These are phyloP conservation scores for Kentomonas sorsogonicus DNA, from an alignment of 208 protist species.

Conservation along the genomic window DNA sequence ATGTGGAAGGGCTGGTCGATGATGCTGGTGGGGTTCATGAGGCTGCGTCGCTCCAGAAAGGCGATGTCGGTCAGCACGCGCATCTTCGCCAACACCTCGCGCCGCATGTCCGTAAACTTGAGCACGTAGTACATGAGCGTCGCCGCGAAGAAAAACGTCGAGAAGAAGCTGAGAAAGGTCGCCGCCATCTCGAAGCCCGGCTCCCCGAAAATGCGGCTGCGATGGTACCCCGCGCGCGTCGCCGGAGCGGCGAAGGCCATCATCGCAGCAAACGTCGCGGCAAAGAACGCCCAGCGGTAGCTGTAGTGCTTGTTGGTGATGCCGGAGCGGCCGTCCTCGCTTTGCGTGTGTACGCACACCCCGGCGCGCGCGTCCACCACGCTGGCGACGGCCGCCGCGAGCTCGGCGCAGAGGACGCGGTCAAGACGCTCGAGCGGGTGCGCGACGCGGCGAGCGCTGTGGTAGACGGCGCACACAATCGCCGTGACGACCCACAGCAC, in stretches of 20 bases:
- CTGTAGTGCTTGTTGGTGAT: conserved; percentile 65
- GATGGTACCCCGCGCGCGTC: conserved; percentile 41
- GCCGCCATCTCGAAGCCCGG: conserved; percentile 30
- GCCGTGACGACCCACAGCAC: conserved; percentile 53
- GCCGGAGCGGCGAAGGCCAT: conserved; percentile 54
- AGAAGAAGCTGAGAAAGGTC: conserved; percentile 37
- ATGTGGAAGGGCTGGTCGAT: conserved; percentile 44
- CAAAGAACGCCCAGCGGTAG: conserved; percentile 49
- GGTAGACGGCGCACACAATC: conserved; percentile 44
- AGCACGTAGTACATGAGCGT: conserved; percentile 49
- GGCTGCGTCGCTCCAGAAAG: conserved; percentile 52
- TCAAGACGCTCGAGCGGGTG: conserved; percentile 70
- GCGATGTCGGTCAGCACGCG: conserved; percentile 57
- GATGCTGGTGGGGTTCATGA: conserved; percentile 55
- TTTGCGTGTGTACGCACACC: conserved; percentile 73
- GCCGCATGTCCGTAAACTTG: conserved; percentile 80
- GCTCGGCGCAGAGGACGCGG: conserved; percentile 48
- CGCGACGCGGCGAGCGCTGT: conserved; percentile 49
- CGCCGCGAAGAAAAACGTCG: conserved; percentile 47
- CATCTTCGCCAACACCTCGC: conserved; percentile 63
- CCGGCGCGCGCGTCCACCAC: conserved; percentile 54
- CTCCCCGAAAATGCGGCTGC: conserved; percentile 42
- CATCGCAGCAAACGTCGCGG: conserved; percentile 33
- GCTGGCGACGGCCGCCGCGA: conserved; percentile 65
- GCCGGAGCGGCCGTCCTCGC: conserved; percentile 60